These are phyloP conservation scores for Trichodelitschia bisporula DNA, from an alignment of 495 filamentous ascomycete species.

Conservation along the genomic window DNA sequence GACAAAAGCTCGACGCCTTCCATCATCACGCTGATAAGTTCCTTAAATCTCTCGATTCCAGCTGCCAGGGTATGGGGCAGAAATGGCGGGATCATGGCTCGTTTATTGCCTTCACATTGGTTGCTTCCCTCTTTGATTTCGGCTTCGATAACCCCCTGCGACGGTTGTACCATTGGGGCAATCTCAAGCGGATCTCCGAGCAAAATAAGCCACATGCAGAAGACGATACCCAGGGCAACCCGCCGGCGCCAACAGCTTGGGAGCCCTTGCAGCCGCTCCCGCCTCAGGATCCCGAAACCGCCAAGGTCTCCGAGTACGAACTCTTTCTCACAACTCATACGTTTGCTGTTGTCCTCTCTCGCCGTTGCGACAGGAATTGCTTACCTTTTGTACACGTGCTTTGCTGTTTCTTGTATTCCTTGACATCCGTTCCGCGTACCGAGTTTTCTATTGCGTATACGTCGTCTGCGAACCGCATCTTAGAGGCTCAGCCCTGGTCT, in stretches of 20 bases:
- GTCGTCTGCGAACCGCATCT: slow-evolving; percentile 28
- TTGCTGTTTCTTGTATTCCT: slow-evolving; percentile 33
- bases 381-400: slow-evolving; percentile 43
- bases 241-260: no score
- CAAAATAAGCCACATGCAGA: no score
- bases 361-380: slow-evolving; percentile 34
- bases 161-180: no score
- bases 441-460: slow-evolving; percentile 15
- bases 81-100: no score
- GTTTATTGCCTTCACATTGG: slow-evolving; percentile 24
- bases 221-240: slow-evolving; percentile 12
- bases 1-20: slow-evolving; percentile 23
- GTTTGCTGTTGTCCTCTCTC: slow-evolving; percentile 28
- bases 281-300: slow-evolving; percentile 13
- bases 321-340: no score
- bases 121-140: slow-evolving; percentile 32
- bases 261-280: slow-evolving; percentile 3
- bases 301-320: slow-evolving; percentile 19
- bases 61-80: no score
- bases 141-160: no score
- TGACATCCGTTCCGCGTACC: slow-evolving; percentile 29
- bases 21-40: slow-evolving; percentile 24
- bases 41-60: slow-evolving; percentile 25
- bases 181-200: no score
- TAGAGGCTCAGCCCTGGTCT: no score